A percentile compares a stretch with the other conserved stretches of the same genome.
Evolutionary conservation across 306 rosid species (phyloP).

Genomic region (Ormosia semicastrata): DNA sequence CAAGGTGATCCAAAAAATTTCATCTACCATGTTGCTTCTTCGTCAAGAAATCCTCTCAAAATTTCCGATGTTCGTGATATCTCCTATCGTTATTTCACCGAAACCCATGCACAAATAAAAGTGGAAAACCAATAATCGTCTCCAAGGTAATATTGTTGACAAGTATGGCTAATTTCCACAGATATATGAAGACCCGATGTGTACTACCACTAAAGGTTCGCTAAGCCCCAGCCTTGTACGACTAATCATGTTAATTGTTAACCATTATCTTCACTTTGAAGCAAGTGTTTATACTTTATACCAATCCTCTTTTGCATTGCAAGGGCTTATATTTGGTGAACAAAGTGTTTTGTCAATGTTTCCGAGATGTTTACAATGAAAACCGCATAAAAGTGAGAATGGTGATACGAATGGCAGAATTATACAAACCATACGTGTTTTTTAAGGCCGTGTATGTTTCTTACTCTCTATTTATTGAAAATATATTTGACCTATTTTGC

Average conservation of each 20-base stretch:
- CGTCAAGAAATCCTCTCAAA: slow-evolving; percentile 34
- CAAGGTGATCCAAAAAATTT: neutral
- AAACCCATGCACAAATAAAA: neutral
- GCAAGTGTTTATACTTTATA: neutral
- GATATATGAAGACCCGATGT: slow-evolving; percentile 11
- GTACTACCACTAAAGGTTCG: slow-evolving; percentile 42
- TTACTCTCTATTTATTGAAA: neutral
- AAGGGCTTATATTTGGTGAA: slow-evolving; percentile 37
- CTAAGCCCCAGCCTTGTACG: neutral
- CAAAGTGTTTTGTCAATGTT: neutral
- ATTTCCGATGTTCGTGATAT: neutral
- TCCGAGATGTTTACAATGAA: neutral
- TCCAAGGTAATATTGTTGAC: neutral
- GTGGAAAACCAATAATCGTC: slow-evolving; percentile 30
- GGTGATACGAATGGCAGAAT: slow-evolving; percentile 12
- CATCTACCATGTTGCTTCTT: slow-evolving; percentile 49
- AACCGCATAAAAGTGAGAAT: neutral
- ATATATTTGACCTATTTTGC: neutral
- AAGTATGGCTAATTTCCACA: slow-evolving; percentile 25
- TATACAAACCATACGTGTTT: slow-evolving; percentile 32
- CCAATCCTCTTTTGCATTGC: neutral
- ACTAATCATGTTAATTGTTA: too few species aligned
- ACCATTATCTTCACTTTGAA: too few species aligned
- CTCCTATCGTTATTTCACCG: neutral
- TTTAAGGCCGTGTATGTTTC: slow-evolving; percentile 38